phyloP scores from a whole-genome alignment of 441 rosid genomes.

The Hypseocharis bilobata region DNA sequence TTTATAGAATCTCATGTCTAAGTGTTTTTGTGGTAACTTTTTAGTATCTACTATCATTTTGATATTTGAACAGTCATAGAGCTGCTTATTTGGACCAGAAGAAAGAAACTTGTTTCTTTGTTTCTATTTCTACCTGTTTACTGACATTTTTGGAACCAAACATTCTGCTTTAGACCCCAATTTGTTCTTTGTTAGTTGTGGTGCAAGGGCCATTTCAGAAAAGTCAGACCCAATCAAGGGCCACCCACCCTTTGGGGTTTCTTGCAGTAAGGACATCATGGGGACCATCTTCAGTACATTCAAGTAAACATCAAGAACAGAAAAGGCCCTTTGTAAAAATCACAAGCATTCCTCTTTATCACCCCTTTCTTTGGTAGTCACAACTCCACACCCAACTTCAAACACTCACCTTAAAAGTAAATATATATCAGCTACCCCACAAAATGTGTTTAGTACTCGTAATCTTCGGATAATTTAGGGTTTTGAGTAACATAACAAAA shows the following conservation, averaged over 20 bases:
- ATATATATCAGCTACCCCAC: too few relatives aligned
- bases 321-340: not conserved
- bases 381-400: not conserved
- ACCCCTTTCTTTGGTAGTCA: not conserved
- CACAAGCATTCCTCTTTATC: not conserved
- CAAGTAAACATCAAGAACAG: not conserved
- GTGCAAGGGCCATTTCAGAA: not conserved
- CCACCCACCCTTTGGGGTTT: slow-evolving; percentile 9
- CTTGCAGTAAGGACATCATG: slow-evolving; percentile 14
- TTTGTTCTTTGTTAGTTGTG: not conserved
- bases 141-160: not conserved
- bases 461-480: too few relatives aligned
- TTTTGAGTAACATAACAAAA: too few relatives aligned
- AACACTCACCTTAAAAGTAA: not conserved
- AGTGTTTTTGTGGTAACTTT: too few relatives aligned
- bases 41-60: too few relatives aligned
- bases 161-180: too few relatives aligned
- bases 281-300: slow-evolving; percentile 14
- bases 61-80: too few relatives aligned
- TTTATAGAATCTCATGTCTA: too few relatives aligned
- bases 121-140: too few relatives aligned
- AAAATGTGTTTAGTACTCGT: too few relatives aligned
- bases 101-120: too few relatives aligned
- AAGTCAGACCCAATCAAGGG: not conserved
- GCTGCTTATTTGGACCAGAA: too few relatives aligned